phyloP scores from a whole-genome alignment of 305 asterid species.

The Rubia peregrina region DNA sequence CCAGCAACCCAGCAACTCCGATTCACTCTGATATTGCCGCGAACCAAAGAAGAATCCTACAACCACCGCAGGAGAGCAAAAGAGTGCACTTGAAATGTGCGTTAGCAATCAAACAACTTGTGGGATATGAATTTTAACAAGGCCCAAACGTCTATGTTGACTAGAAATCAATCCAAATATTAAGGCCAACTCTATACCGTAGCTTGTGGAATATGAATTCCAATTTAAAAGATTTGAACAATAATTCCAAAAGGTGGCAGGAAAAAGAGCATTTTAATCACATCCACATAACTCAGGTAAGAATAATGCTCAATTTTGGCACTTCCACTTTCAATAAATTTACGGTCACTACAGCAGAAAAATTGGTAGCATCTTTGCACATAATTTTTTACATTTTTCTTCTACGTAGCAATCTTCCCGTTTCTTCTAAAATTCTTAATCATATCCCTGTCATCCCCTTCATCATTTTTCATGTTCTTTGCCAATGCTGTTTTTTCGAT shows the following conservation, averaged over 20 bases:
- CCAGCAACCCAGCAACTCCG: neutral
- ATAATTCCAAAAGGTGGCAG: neutral
- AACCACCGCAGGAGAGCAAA: neutral
- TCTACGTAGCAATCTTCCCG: neutral
- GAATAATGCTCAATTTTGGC: no score
- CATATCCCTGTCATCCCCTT: neutral
- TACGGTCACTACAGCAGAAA: neutral
- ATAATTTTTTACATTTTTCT: neutral
- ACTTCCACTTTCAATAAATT: no score
- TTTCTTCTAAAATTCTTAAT: neutral
- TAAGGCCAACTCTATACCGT: no score
- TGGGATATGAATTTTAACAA: neutral
- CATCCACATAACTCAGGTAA: neutral
- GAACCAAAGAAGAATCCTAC: neutral
- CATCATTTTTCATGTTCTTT: neutral
- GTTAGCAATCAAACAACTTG: conserved; percentile 2
- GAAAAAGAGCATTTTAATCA: neutral
- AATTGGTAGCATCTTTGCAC: neutral
- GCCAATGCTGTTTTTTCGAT: neutral
- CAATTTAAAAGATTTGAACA: neutral
- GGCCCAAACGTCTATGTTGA: neutral
- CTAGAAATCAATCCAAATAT: neutral
- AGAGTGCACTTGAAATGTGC: conserved; percentile 12
- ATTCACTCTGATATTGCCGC: neutral
- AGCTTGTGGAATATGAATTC: neutral